Evolutionary conservation across 2,329 filamentous ascomycete genomes (phyloP), one percentile per base, ranked within the genome.

Genomic region (Aspergillus ibericus): DNA sequence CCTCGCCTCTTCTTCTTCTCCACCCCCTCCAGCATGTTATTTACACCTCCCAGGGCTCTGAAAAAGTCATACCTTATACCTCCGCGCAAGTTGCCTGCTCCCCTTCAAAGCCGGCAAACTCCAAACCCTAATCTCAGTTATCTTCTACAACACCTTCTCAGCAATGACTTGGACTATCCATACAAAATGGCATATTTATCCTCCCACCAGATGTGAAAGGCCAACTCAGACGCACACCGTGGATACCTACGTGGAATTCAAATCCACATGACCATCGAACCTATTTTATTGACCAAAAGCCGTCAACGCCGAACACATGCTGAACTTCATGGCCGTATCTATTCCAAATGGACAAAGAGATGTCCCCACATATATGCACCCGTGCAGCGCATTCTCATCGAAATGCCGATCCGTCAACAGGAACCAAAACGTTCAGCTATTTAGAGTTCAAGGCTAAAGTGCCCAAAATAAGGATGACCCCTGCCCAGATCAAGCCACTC

Each of bases 281-380:
- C 79, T 1, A 75, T 88, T 4, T 76, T 0, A 73, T 88, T 3
- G 77, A 82, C 40, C 74, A 85, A 32, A 60, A 68, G 0, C 86
- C 34, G 77, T 89, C 1, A 85, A 84, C 60, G 85, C 84, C 0
- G 78, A 80, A 46, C 75, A 83, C 0, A 85, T 88, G 81, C 72
- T 85, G 10, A 81, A 84, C 8, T 73, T 88, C 0, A 88, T 88
- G 85, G 83, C 82, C 0, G 79, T 85, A 0, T 77, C 73, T 85
- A 0, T 77, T 73, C 0, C 70, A 73, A 1, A 68, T 74, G 1
- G 71, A 71, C 1, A 62, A 61, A 5, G 74, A 80, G 0, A 47
- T 60, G 52, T 86, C 85, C 0, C 75, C 89, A n/a, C n/a, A 0
- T 89, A 89, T 63, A 78, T 87, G 53, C 79, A 83, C 51, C 80